Conservation (phyloP, 129 eudicot species). For the Chrysanthemum seticuspe region DNA sequence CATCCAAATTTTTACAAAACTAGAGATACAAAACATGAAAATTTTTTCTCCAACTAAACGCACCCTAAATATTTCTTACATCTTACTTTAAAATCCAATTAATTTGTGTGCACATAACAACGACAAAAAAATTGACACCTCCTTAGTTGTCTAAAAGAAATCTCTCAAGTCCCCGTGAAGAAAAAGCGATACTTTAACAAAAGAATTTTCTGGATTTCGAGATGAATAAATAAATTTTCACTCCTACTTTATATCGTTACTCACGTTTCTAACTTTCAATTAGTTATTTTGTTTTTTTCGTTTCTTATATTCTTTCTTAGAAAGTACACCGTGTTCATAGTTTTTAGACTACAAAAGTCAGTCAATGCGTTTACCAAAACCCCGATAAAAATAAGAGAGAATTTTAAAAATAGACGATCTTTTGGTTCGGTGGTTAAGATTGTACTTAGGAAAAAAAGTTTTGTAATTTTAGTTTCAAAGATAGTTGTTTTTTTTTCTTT, state of each 20-base stretch:
- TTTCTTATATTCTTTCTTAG: too few relatives aligned
- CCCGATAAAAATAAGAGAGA: not conserved
- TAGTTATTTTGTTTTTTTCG: not conserved
- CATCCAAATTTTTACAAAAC: too few relatives aligned
- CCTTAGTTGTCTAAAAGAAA: not conserved
- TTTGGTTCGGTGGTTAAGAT: too few relatives aligned
- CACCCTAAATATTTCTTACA: not conserved
- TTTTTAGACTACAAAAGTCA: not conserved
- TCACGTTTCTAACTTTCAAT: constrained; percentile 18
- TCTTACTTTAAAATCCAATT: not conserved
- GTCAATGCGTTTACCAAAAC: not conserved
- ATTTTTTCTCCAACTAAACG: too few relatives aligned
- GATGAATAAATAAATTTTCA: not conserved
- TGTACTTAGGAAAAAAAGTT: not conserved
- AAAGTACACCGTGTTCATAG: not conserved
- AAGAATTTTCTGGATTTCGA: not conserved
- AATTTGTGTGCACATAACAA: not conserved
- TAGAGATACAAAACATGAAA: too few relatives aligned
- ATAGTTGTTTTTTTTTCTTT: not conserved
- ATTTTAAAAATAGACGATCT: too few relatives aligned
- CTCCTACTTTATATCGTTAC: not conserved
- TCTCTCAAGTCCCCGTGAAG: not conserved
- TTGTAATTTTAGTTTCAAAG: too few relatives aligned
- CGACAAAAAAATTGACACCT: not conserved
- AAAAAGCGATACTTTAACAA: not conserved